Base-by-base conservation (phyloP, 805 yeast genomes). In the Naumovozyma castellii region DNA sequence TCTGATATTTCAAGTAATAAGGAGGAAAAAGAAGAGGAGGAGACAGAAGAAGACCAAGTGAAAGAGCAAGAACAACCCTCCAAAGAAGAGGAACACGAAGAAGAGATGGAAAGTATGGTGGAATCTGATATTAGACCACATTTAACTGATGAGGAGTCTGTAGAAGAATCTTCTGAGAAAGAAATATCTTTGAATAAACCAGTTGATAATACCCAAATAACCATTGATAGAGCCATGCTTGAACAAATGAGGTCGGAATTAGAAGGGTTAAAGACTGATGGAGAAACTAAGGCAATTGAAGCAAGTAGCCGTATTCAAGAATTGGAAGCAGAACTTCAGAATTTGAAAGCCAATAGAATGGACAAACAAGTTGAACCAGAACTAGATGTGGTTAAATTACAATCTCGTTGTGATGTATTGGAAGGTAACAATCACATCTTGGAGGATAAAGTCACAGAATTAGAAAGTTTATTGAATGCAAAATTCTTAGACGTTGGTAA, bases 221-320 rank as follows among this genome's bases (percentile, higher is more conserved):
- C 58, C 34, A 48, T 53, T 14, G 53, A 52, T 34, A 57, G 51
- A 32, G 43, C 45, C 35, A 34, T 66, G 9, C 51, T 66, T 16
- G 50, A 54, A 17, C 47, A 53, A 3, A 35, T 67, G 28, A 62
- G 67, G 13, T 39, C 43, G 16, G 70, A 67, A 38, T 44, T 68
- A 31, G 55, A 57, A 15, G 53, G 56, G 10, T 51, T 75, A 39
- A 72, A 67, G 44, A 16, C 47, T 2, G 68, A 68, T 33, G 71
- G 76, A 45, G 68, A 67, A 41, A 58, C 59, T 3, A 79, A 76
- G 46, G 78, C 81, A 45, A 67, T 64, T 37, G 62, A 66, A 37
- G 88, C 87, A 0, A 72, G 77, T 47, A 68, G 68, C 15, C 71
- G 71, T 41, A 76, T 81, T 17, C 58, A 57, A 17, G 50, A 51